Evolutionary conservation across 805 yeast species (phyloP).

Genomic region (Wickerhamomyces rabaulensis): DNA sequence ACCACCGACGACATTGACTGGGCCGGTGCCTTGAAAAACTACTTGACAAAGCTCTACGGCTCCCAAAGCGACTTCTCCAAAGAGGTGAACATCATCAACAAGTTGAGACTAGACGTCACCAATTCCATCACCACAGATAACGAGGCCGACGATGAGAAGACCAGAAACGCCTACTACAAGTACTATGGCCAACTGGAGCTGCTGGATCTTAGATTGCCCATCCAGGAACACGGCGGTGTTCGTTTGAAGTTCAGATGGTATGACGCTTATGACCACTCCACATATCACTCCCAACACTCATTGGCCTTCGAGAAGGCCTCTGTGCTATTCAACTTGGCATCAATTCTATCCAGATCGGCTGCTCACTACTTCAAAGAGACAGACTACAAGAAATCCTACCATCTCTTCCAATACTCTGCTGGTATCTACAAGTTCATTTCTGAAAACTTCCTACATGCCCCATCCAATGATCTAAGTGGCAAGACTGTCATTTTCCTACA

Average conservation of each 20-base stretch:
- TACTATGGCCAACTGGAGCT: conserved; percentile 83
- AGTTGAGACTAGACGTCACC: conserved; percentile 52
- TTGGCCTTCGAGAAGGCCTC: conserved; percentile 88
- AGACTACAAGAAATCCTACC: conserved; percentile 54
- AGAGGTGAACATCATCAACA: conserved; percentile 51
- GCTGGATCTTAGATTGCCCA: conserved; percentile 71
- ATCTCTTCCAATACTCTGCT: conserved; percentile 65
- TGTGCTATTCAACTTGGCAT: conserved; percentile 71
- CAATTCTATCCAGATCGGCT: conserved; percentile 51
- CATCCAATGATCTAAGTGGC: conserved; percentile 70
- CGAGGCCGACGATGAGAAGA: conserved; percentile 34
- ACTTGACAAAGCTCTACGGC: conserved; percentile 61
- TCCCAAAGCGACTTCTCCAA: conserved; percentile 47
- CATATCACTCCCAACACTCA: conserved; percentile 63
- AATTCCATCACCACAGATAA: conserved; percentile 35
- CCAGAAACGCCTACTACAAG: conserved; percentile 51
- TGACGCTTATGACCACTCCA: conserved; percentile 56
- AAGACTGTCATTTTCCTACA: conserved; percentile 61
- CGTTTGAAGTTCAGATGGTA: conserved; percentile 70
- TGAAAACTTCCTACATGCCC: conserved; percentile 85
- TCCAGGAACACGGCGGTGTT: conserved; percentile 47
- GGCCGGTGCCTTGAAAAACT: conserved; percentile 53
- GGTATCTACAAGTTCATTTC: conserved; percentile 69
- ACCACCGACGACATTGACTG: conserved; percentile 59
- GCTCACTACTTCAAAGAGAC: conserved; percentile 27